Conservation (phyloP, 2,329 filamentous ascomycete species). For the Fusarium circinatum region DNA sequence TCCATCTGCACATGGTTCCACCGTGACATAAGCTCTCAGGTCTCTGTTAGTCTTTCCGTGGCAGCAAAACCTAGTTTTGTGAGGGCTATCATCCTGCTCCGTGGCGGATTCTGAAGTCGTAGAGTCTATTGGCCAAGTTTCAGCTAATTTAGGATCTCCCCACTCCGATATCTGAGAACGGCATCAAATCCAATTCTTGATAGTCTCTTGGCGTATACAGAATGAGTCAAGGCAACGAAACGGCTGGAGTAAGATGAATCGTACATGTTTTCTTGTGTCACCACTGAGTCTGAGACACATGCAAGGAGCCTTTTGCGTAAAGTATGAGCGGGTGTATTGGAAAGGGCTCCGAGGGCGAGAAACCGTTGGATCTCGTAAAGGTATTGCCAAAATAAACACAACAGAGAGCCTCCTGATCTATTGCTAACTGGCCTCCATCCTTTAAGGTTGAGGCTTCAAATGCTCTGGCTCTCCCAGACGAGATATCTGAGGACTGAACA, state of each 20-base stretch:
- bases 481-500: neutral
- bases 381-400: neutral
- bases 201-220: neutral
- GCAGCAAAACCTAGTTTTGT: neutral
- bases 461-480: neutral
- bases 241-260: neutral
- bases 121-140: neutral
- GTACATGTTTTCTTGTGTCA: neutral
- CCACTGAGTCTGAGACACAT: neutral
- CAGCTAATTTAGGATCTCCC: neutral
- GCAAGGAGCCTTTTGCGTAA: neutral
- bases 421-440: no score
- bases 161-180: neutral
- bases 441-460: no score
- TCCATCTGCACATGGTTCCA: neutral
- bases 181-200: neutral
- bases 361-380: neutral
- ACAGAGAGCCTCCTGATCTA: fast-evolving
- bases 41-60: no score
- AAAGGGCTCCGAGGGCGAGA: neutral
- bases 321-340: neutral
- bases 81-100: neutral
- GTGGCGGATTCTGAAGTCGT: no score
- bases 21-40: no score
- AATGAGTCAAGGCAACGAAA: no score